These are phyloP conservation scores for Petrea volubilis DNA, from an alignment of 257 asterid species.

Conservation along the genomic window DNA sequence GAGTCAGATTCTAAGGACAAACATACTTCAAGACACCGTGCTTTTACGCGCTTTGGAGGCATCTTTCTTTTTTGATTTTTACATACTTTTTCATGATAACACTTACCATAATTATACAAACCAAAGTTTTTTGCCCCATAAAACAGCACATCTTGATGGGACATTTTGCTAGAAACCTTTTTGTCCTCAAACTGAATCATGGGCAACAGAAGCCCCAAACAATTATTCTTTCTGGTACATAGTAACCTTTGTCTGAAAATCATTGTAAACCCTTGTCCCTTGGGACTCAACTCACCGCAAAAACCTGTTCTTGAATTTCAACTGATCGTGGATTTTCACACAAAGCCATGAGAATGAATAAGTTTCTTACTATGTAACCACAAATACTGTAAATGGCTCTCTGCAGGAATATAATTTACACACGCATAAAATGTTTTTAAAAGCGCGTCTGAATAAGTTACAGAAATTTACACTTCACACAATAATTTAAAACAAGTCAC, in stretches of 20 bases:
- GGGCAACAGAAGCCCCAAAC: conserved; percentile 1
- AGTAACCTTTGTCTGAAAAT: not conserved
- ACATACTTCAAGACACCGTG: not conserved
- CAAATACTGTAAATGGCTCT: not conserved
- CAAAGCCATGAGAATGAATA: not conserved
- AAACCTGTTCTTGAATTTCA: not conserved
- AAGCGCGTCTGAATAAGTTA: conserved; percentile 37
- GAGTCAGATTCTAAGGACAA: conserved; percentile 3
- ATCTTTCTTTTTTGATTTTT: conserved; percentile 29
- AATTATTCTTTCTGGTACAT: conserved; percentile 2
- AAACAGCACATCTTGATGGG: conserved; percentile 17
- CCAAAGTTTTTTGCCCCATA: conserved; percentile 18
- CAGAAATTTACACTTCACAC: conserved; percentile 60
- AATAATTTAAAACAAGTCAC: conserved; percentile 35
- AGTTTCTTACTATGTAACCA: not conserved
- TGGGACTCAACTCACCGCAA: not conserved
- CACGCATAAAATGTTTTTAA: not conserved
- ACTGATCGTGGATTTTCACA: not conserved
- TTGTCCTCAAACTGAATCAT: not conserved
- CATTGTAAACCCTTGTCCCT: not conserved
- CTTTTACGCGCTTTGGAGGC: conserved; percentile 19
- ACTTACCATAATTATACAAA: conserved; percentile 23
- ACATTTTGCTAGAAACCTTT: conserved; percentile 22
- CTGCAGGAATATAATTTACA: not conserved
- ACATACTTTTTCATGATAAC: conserved; percentile 23